Percentiles rank a stretch among this genome's conserved stretches.
Evolutionary conservation across 1,139 yeast species (phyloP).

Genomic region (Yamadazyma sp.): DNA sequence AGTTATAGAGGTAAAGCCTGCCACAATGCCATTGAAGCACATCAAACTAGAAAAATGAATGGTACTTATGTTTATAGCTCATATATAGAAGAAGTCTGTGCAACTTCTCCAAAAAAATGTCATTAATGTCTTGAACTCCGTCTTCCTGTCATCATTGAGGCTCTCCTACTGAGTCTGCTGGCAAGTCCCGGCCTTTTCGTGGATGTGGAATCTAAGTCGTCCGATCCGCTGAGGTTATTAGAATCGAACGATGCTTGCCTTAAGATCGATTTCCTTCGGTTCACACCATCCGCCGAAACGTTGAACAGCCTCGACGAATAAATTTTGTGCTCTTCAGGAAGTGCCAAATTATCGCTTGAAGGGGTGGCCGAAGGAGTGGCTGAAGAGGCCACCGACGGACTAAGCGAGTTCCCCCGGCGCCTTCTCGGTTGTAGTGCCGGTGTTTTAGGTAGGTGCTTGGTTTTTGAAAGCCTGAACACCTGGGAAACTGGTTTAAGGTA

Average conservation of each 20-base stretch:
- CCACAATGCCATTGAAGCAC: constrained; percentile 8
- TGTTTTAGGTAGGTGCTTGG: constrained; percentile 53
- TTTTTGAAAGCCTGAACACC: constrained; percentile 69
- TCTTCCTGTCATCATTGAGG: constrained; percentile 29
- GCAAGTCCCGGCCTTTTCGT: constrained; percentile 24
- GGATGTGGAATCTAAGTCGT: constrained; percentile 10
- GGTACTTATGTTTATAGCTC: background rate
- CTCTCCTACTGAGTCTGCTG: constrained; percentile 30
- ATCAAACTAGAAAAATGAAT: constrained; percentile 9
- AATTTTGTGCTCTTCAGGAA: constrained; percentile 8
- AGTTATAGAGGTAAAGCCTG: constrained; percentile 42
- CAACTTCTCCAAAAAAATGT: constrained; percentile 4
- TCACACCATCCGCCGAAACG: constrained; percentile 13
- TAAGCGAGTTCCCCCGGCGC: background rate
- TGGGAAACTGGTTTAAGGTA: constrained; percentile 80
- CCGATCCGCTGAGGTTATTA: constrained; percentile 12
- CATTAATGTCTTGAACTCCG: constrained; percentile 14
- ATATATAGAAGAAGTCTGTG: too few relatives aligned
- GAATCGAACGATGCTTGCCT: constrained; percentile 19
- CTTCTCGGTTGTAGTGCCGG: constrained; percentile 56
- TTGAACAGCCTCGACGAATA: constrained; percentile 11
- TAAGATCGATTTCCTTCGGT: constrained; percentile 15
- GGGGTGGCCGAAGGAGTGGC: constrained; percentile 12
- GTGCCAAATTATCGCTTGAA: constrained; percentile 12
- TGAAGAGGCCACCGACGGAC: background rate